Evolutionary conservation across 2,329 filamentous ascomycete genomes (phyloP), one percentile per base, ranked within the genome.

Genomic region (Chrysoporthe deuterocubensis): DNA sequence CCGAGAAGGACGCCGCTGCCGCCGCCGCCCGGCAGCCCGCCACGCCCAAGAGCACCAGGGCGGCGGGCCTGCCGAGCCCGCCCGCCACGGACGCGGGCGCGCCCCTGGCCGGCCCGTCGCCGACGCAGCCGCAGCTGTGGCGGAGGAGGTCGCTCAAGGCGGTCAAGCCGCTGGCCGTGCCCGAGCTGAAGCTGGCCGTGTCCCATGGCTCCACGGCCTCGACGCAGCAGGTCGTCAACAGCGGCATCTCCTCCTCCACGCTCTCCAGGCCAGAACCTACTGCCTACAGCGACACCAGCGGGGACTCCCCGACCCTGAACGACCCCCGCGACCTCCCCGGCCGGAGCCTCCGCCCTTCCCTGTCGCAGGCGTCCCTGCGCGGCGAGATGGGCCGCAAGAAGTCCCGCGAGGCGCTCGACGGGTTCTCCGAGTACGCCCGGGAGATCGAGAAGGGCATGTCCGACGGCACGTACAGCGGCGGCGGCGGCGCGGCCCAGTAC

Each of bases 161-260:
- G 65, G 83, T 86, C 65, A 78, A 79, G 64, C 81, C 76, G 69
- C 74, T 83, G 44, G 80, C 82, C 59, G 78, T 87, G 4, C 76
- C 83, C 9, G 80, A 82, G 67, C 80, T 87, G 62, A 83, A 83
- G 68, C 77, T 87, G 65, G 74, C 81, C 61, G 73, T 76, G 52
- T 86, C 82, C 66, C 80, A 85, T 75, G 84, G 84, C 48, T 86
- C 84, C 26, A 86, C 84, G 4, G 77, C 78, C 48, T 75, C 76
- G 14, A 66, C 72, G 52, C 61, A 71, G 40, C 70, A 68, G 67
- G 59, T 70, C 32, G 62, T 64, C 9, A 65, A 52, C 65, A 70
- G 40, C 57, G 69, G 58, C 9, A 69, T 72, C 16, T 68, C 72
- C 63, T 72, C 73, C 21, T 71, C 75, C 32, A 72, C 71, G 16